Evolutionary conservation across 2,329 filamentous ascomycete species (phyloP).

Genomic region (Sarocladium strictum): DNA sequence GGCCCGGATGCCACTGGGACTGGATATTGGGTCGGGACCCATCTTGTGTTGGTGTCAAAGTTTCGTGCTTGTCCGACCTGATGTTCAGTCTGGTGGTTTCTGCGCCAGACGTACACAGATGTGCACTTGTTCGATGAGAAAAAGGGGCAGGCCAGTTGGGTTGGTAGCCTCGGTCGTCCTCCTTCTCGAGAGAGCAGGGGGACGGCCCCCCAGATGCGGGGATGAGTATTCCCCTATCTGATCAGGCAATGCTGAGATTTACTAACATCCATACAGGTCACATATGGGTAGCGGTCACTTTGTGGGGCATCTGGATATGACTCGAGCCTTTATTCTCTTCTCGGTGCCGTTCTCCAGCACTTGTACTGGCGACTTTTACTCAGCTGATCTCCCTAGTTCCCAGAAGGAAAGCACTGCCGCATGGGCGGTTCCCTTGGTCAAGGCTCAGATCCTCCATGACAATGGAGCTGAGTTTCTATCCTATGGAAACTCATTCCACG

Average conservation of each 20-base stretch:
- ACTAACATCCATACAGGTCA: conserved; percentile 9
- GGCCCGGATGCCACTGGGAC: not conserved
- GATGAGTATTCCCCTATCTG: conserved; percentile 45
- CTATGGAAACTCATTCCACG: too few relatives aligned
- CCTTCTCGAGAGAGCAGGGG: conserved; percentile 45
- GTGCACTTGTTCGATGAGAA: conserved; percentile 1
- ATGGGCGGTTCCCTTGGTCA: too few relatives aligned
- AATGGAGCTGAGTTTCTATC: too few relatives aligned
- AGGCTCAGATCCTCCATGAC: too few relatives aligned
- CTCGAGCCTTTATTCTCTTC: too few relatives aligned
- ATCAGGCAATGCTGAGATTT: too few relatives aligned
- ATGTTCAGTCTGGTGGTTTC: conserved; percentile 6
- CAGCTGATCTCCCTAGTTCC: too few relatives aligned
- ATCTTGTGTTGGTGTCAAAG: conserved; percentile 93
- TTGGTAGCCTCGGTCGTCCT: conserved; percentile 43
- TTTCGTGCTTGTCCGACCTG: conserved; percentile 73
- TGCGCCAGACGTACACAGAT: not conserved
- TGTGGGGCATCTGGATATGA: too few relatives aligned
- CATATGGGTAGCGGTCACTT: too few relatives aligned
- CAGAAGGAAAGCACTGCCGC: too few relatives aligned
- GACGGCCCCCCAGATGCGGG: conserved; percentile 39
- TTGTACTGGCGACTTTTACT: too few relatives aligned
- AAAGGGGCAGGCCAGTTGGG: conserved; percentile 15
- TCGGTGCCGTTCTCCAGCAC: too few relatives aligned
- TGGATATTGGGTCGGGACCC: conserved; percentile 56